A percentile compares a stretch with the other conserved stretches of the same genome.
Evolutionary conservation across 768 basidiomycete genomes (phyloP).

Genomic region (Termitomyces sp.): DNA sequence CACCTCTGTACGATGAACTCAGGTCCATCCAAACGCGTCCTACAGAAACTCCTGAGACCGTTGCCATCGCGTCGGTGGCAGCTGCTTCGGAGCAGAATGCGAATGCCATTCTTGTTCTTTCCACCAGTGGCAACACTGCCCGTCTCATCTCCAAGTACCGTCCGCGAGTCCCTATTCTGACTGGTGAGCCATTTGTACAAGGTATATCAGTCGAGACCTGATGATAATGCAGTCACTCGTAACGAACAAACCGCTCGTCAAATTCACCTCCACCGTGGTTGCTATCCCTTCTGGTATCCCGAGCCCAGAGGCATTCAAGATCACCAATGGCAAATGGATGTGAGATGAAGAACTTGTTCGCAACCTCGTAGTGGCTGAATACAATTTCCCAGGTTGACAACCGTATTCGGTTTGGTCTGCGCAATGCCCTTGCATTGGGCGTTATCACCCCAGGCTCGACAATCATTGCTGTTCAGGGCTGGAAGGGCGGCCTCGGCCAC

Average conservation of each 20-base stretch:
- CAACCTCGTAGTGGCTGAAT: constrained; percentile 6
- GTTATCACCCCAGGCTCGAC: constrained; percentile 87
- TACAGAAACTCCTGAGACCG: constrained; percentile 92
- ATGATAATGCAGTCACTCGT: constrained; percentile 69
- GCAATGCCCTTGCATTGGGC: constrained; percentile 75
- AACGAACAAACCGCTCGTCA: constrained; percentile 95
- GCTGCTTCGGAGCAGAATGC: constrained; percentile 95
- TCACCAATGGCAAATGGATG: constrained; percentile 97
- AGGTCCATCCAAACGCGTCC: constrained; percentile 75
- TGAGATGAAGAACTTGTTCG: constrained; percentile 31
- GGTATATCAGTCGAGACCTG: not conserved
- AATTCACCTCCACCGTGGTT: constrained; percentile 93
- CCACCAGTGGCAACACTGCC: constrained; percentile 95
- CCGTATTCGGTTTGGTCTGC: constrained; percentile 84
- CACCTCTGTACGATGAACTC: constrained; percentile 89
- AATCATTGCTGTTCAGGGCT: constrained; percentile 96
- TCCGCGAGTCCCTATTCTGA: constrained; percentile 90
- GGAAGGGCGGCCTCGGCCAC: constrained; percentile 97
- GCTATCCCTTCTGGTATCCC: constrained; percentile 95
- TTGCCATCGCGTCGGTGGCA: constrained; percentile 93
- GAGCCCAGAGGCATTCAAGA: constrained; percentile 87
- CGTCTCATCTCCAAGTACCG: constrained; percentile 96
- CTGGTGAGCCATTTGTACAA: constrained; percentile 46
- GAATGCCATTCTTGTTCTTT: constrained; percentile 91
- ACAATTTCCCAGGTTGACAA: constrained; percentile 65